Base-by-base conservation (phyloP, 2,329 filamentous ascomycete species). In the Colletotrichum spaethianum region DNA sequence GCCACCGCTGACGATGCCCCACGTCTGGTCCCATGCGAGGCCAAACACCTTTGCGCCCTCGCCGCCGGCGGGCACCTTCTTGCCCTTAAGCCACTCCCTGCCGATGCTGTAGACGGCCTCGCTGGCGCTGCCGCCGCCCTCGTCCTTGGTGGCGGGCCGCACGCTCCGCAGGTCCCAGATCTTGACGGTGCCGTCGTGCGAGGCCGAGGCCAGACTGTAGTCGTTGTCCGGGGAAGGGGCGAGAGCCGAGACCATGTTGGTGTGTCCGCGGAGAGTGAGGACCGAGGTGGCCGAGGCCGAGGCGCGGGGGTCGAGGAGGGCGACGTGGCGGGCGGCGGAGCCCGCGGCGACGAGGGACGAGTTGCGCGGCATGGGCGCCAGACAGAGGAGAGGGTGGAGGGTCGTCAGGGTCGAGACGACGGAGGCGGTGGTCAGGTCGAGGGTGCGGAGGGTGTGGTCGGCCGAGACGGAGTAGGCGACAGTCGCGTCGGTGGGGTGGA, bases 401-500 rank as follows among this genome's bases (percentile, higher is more conserved):
- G 95, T 96, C 1, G 93, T 93, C 68, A 96, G 88, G 4, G 94
- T 94, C 79, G 94, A 94, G 52, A 98, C 94, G 71, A 94, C 89
- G 36, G 87, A 86, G 66, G 90, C 87, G 1, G 96, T 98, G 0
- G 95, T 92, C 57, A 99, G 88, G 84, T 99, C 96, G 84, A 97
- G 93, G 0, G 96, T 98, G 75, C 93, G 92, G 76, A 98, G 86
- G 1, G 93, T 93, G 86, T 98, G 95, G 84, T 99, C 97, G 84
- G 94, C 93, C 23, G 95, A 97, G 28, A 92, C 91, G 1, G 94
- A 96, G 86, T 99, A 98, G 57, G 93, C 96, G 50, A 98, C 94
- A 18, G 94, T 98, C 14, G 91, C 84, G 82, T 98, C 96, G 65
- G 90, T 88, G 5, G 92, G 92, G 82, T 97, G 94, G 85, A 99